Conservation (phyloP, 495 filamentous ascomycete species). For the Bryoglossum gracile region DNA sequence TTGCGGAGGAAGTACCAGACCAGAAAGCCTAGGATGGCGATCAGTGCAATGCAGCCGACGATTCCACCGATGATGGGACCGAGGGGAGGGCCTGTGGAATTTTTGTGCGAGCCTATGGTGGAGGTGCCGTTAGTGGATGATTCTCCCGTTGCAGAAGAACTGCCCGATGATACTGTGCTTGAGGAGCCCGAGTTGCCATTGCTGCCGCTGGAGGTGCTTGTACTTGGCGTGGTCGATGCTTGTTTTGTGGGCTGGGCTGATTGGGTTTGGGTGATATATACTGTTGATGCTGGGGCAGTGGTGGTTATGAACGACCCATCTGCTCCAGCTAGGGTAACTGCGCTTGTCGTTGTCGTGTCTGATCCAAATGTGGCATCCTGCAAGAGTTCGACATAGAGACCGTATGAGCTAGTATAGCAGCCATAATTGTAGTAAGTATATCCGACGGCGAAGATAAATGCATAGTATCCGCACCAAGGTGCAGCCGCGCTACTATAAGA, state of each 20-base stretch:
- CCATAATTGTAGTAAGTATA: slow-evolving; percentile 19
- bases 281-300: background rate
- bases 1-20: slow-evolving; percentile 14
- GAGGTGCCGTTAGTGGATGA: background rate
- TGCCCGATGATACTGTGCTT: background rate
- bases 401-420: slow-evolving; percentile 13
- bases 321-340: background rate
- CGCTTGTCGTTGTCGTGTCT: background rate
- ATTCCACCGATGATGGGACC: slow-evolving; percentile 17
- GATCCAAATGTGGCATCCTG: too few species aligned
- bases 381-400: slow-evolving; percentile 9
- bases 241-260: background rate
- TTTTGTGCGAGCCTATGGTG: background rate
- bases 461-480: slow-evolving; percentile 19
- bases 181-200: background rate
- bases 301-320: background rate
- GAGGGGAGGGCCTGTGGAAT: background rate
- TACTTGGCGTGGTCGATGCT: background rate
- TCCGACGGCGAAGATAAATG: slow-evolving; percentile 5
- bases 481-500: background rate
- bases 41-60: slow-evolving; percentile 13
- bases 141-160: background rate
- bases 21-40: slow-evolving; percentile 7
- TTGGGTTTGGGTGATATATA: background rate
- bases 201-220: background rate